Conservation (phyloP, 192 early-diverging fungal species). For the Umbelopsis vinacea region DNA sequence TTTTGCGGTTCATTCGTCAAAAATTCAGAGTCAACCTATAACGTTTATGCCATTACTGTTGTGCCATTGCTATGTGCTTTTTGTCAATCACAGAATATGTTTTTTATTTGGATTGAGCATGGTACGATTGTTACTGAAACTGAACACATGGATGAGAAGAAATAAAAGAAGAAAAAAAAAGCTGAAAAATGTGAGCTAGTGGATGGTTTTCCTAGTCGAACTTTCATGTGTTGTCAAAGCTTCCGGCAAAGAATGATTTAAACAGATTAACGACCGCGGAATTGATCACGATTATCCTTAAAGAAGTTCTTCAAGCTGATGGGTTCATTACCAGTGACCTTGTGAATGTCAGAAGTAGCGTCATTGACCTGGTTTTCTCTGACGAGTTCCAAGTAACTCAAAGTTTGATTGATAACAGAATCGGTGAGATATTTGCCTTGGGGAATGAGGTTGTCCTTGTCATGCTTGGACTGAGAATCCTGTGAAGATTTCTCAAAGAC, state of each 20-base stretch:
- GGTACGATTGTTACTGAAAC: background rate
- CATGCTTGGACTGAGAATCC: background rate
- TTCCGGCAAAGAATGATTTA: background rate
- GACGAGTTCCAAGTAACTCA: conserved; percentile 6
- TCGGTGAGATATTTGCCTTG: conserved; percentile 11
- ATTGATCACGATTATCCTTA: conserved; percentile 16
- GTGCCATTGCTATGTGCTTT: background rate
- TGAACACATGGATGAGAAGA: background rate
- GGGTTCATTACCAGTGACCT: conserved; percentile 6
- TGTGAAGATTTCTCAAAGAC: background rate
- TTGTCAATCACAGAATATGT: background rate
- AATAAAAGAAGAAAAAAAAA: background rate
- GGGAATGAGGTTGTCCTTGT: conserved; percentile 2
- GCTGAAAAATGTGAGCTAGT: background rate
- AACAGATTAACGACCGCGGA: conserved; percentile 3
- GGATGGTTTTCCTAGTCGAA: conserved; percentile 5
- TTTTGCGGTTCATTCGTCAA: too few species aligned
- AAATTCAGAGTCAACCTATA: too few species aligned
- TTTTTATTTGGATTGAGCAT: background rate
- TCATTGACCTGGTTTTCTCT: conserved; percentile 1
- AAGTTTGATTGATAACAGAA: background rate
- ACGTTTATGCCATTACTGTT: too few species aligned
- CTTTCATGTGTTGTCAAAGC: background rate
- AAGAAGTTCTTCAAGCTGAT: conserved; percentile 16
- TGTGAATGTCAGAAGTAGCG: background rate